Evolutionary conservation across 345 rosid species (phyloP), one percentile per base, ranked within the genome.

Genomic region (Geranium rotundifolium): DNA sequence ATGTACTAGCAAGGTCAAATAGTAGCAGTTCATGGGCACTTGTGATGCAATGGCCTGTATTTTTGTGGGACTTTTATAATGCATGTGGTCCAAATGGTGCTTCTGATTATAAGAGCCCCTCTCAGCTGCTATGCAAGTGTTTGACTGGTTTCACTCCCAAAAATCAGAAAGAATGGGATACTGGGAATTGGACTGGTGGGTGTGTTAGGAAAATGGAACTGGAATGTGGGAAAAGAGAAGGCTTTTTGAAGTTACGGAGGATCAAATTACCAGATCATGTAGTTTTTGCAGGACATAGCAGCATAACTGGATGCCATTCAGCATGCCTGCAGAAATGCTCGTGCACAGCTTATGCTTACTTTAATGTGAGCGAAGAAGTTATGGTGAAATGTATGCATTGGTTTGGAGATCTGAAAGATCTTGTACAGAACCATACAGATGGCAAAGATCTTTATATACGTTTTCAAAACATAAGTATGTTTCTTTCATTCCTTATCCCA

Each of bases 1-100:
- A 69, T 17, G 57, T 71, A 57, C 60, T 16, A 37, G 58, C 70
- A 9, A 72, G 79, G 76, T 73, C 0, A 68, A 65, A 16, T 62
- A 17, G 0, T 30, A 60, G 7, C 17, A 19, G 7, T 59, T 14
- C 41, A 12, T 59, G 62, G 39, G 3, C 0, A 46, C 52, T 46
- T 46, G 52, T 46, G 2, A 17, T 30, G 4, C 30, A 59, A 55
- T 59, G 67, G 62, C 68, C 68, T 1, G 8, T 5, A 7, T 7
- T 7, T 41, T 16, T 13, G 19, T 67, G 64, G 34, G 54, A 54
- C 1, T 15, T 31, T 17, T 60, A 61, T 54, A 34, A 27, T 16
- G 18, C 1, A 1, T 60, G 64, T 52, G 60, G 60, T 23, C 18
- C 1, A 4, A 60, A 63, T 55, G 64, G 70, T 60, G 20, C 37